Evolutionary conservation across 768 basidiomycete species (phyloP).

Genomic region (Cyclocybe aegerita): DNA sequence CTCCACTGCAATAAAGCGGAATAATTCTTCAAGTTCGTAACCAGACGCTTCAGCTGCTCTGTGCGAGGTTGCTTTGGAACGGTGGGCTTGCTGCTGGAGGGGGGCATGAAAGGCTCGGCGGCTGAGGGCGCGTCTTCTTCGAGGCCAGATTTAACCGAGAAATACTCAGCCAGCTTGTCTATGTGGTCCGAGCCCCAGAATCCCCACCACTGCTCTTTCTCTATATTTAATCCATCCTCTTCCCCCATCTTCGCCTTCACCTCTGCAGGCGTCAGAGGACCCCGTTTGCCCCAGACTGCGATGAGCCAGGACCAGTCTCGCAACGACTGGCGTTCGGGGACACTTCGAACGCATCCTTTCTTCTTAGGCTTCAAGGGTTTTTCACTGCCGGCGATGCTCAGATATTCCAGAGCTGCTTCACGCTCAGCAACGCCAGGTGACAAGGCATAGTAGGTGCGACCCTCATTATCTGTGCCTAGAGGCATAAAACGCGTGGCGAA

Average conservation of each 20-base stretch:
- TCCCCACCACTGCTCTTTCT: conserved; percentile 70
- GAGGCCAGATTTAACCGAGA: conserved; percentile 48
- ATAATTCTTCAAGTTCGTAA: conserved; percentile 57
- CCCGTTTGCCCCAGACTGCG: conserved; percentile 68
- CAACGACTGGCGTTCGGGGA: conserved; percentile 50
- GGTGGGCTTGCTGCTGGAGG: conserved; percentile 9
- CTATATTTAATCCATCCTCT: conserved; percentile 37
- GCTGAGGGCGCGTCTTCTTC: conserved; percentile 26
- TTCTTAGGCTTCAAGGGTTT: conserved; percentile 39
- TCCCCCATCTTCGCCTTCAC: conserved; percentile 17
- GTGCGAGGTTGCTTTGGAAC: conserved; percentile 3
- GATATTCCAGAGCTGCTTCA: conserved; percentile 46
- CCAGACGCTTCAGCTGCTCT: conserved; percentile 40
- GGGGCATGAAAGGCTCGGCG: conserved; percentile 6
- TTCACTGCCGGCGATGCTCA: conserved; percentile 29
- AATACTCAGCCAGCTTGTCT: conserved; percentile 63
- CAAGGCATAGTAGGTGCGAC: conserved; percentile 67
- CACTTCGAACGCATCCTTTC: conserved; percentile 31
- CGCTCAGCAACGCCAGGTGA: conserved; percentile 60
- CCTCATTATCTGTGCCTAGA: conserved; percentile 69
- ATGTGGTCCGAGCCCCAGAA: conserved; percentile 69
- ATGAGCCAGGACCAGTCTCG: conserved; percentile 76
- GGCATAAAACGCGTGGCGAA: conserved; percentile 54
- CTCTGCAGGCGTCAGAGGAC: conserved; percentile 20
- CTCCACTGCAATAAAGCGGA: conserved; percentile 63